Percentiles rank a stretch among this genome's conserved stretches.
Conservation (phyloP, 106 monocot genomes). For the Acorus calamus region DNA sequence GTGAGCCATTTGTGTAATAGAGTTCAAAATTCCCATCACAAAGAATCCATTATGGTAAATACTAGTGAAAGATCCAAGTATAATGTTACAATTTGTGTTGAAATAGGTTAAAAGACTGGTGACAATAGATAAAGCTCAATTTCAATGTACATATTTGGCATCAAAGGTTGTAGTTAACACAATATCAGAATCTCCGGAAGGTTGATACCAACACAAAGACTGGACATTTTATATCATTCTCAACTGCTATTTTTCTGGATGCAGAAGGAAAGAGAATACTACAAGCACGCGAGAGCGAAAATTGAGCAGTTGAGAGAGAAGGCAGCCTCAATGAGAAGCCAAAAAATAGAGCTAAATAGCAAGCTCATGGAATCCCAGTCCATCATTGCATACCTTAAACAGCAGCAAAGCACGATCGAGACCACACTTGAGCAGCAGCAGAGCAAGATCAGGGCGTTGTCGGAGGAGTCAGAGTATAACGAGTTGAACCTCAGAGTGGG, state of each 20-base stretch:
- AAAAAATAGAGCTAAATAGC: constrained; percentile 19
- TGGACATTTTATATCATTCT: neutral
- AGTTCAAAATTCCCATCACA: no score
- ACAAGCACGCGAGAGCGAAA: constrained; percentile 25
- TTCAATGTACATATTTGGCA: no score
- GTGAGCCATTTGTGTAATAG: no score
- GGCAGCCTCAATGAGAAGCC: constrained; percentile 5
- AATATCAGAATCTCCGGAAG: no score
- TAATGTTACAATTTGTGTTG: no score
- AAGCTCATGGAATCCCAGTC: constrained; percentile 30
- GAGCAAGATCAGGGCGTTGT: constrained; percentile 15
- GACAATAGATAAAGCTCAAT: no score
- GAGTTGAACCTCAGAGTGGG: constrained; percentile 3
- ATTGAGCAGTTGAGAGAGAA: constrained; percentile 17
- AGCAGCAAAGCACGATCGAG: constrained; percentile 17
- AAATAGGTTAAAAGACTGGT: no score
- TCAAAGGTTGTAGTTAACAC: no score
- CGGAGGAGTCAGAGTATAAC: constrained; percentile 12
- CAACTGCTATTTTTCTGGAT: constrained; percentile 15
- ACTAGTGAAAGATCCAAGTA: no score
- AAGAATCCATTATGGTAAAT: no score
- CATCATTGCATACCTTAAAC: constrained; percentile 2
- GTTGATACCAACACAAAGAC: no score
- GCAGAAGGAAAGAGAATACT: constrained; percentile 34
- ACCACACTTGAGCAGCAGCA: constrained; percentile 30